Evolutionary conservation across 2,329 filamentous ascomycete genomes (phyloP).

Genomic region (Chrysosphaeria jannelii): DNA sequence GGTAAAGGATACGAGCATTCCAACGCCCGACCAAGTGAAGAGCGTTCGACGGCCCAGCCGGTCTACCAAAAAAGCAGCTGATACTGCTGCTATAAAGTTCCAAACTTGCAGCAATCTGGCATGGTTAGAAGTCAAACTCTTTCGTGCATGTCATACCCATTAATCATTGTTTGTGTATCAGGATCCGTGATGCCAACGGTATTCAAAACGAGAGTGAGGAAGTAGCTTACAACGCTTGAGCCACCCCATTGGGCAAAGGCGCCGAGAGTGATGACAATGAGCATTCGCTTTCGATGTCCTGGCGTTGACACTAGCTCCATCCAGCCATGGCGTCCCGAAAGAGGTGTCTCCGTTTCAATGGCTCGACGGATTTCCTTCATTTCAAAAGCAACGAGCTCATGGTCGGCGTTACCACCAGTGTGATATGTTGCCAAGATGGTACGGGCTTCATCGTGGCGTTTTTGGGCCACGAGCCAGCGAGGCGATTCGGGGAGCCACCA

Average conservation of each 20-base stretch:
- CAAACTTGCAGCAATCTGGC: too few species aligned
- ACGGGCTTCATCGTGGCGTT: slow-evolving; percentile 12
- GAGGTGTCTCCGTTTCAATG: slow-evolving; percentile 13
- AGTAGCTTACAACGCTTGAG: slow-evolving; percentile 13
- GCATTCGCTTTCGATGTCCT: slow-evolving; percentile 9
- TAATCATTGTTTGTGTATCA: slow-evolving; percentile 14
- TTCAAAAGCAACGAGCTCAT: slow-evolving; percentile 13
- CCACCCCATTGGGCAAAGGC: slow-evolving; percentile 10
- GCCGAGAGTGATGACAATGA: slow-evolving; percentile 10
- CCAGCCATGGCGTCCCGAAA: slow-evolving; percentile 9
- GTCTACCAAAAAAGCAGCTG: slow-evolving; percentile 14
- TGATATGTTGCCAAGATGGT: slow-evolving; percentile 13
- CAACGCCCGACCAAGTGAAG: slow-evolving; percentile 9
- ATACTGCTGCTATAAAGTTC: slow-evolving; percentile 19
- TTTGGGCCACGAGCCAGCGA: slow-evolving; percentile 15
- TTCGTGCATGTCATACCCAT: too few species aligned
- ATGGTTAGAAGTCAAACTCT: too few species aligned
- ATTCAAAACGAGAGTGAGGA: slow-evolving; percentile 13
- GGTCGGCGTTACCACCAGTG: slow-evolving; percentile 12
- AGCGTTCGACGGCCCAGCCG: slow-evolving; percentile 14
- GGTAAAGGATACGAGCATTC: slow-evolving; percentile 14
- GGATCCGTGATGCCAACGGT: slow-evolving; percentile 15
- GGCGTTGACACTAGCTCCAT: slow-evolving; percentile 11
- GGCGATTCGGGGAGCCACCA: slow-evolving; percentile 13
- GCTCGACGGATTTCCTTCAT: slow-evolving; percentile 14